Base-by-base conservation (phyloP, 768 basidiomycete species). In the Panaeolus papilionaceus region DNA sequence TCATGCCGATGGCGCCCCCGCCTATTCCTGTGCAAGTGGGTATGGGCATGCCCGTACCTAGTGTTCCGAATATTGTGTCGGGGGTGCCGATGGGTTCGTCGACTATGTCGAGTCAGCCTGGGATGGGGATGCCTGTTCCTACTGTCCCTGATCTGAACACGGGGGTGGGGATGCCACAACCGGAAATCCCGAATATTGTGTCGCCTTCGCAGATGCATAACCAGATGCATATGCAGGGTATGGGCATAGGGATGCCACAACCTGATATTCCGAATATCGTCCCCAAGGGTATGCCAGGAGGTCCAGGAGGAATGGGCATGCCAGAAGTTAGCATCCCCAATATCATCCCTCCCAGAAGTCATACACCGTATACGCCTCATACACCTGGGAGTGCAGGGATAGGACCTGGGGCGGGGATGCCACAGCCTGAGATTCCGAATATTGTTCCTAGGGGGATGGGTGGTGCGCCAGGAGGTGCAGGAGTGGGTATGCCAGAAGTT, bases 1-100 rank as follows among this genome's bases (percentile, higher is more conserved):
- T 72, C 20, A 74, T 76, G 75, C 71, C 74, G 11, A 26, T 58
- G 54, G 51, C 58, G 38, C 65, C 58, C 23, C 40, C 58, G 1
- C 58, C 65, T 18, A 40, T 33, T 37, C 12, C 40, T 38, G 20
- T 62, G 5, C 51, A 42, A 62, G 10, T 16, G 18, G 54, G 38
- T 16, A 26, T 51, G 54, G 61, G 65, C 3, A 62, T 66, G 65
- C 65, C 61, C 0, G 64, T 51, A 1, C 44, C 64, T 18, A 58
- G 54, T 58, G 14, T 58, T 5, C 54, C 54, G 8, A 37, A 9
- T 16, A 28, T 58, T 11, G 20, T 16, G 54, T 51, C 20, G 54
- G 47, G 20, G 0, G 33, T 33, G 33, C 33, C 20, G 9, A 7
- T 23, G 47, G 8, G 14, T 2, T 6, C 47, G 20, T 20, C 23